Percentiles rank a stretch among this genome's conserved stretches.
Evolutionary conservation across 2,329 filamentous ascomycete genomes (phyloP).

Genomic region (Botrytis pseudocinerea): DNA sequence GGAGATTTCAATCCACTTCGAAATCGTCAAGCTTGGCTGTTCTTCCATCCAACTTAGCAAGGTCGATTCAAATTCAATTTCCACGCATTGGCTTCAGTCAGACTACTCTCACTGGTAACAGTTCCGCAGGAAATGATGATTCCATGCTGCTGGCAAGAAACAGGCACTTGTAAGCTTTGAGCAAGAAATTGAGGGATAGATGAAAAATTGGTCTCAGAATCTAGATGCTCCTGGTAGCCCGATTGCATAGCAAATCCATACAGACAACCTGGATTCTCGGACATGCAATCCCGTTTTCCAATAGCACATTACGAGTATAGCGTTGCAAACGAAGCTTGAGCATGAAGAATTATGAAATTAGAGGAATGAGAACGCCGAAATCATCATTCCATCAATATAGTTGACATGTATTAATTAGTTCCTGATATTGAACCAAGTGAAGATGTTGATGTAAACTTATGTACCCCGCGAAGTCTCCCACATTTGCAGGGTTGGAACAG

Average conservation of each 20-base stretch:
- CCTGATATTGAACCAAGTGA: not conserved
- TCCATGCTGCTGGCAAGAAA: not conserved
- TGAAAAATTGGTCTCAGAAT: not conserved
- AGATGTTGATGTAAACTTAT: not conserved
- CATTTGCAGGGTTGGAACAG: not conserved
- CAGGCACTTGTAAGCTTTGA: not conserved
- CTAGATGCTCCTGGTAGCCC: not conserved
- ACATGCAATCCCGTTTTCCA: not conserved
- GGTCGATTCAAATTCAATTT: not conserved
- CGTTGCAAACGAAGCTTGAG: not conserved
- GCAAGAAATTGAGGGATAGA: not conserved
- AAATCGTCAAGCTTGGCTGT: not conserved
- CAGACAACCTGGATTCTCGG: not conserved
- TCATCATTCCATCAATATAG: accelerated
- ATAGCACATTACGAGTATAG: not conserved
- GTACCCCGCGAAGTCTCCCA: not conserved
- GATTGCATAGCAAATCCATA: not conserved
- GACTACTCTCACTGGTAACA: not conserved
- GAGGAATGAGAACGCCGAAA: not conserved
- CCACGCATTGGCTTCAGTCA: not conserved
- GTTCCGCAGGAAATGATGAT: not conserved
- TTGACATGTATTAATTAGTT: not conserved
- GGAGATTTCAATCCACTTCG: not conserved
- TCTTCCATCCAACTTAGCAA: not conserved
- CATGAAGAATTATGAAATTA: not conserved